Base-by-base conservation (phyloP, 2,329 filamentous ascomycete species). In the Alternaria ventricosa region DNA sequence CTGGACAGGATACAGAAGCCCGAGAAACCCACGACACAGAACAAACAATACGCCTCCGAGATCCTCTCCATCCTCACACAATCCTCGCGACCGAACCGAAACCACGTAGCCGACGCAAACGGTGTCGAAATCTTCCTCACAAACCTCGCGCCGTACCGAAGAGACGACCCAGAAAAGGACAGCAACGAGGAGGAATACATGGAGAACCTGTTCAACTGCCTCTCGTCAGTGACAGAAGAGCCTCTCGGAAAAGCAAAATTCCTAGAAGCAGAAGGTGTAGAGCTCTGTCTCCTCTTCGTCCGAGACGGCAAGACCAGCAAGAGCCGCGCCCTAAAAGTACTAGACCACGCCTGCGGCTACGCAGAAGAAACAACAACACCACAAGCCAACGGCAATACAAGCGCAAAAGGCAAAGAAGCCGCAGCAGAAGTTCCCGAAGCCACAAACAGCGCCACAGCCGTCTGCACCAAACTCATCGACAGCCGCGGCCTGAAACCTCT, bases 41-140 rank as follows among this genome's bases (percentile, higher is more conserved):
- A 99, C 78, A 97, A 96, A 78, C 95, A 97, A 78, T 99, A 98
- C 78, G 88, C 94, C 0, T 93, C 95, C 15, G 96, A 99, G 80
- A 88, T 98, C 8, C 84, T 99, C 3, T 94, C 95, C 12, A 96
- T 99, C 58, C 83, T 99, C 9, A 86, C 95, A 18, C 94, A 97
- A 78, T 89, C 89, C 2, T 93, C 92, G 4, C 68, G 86, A 0
- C 80, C 86, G 41, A 94, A 93, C 72, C 84, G 92, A 47, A 82
- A 82, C 22, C 86, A 85, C 50, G 83, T 97, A 6, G 87, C 88
- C 41, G 79, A 83, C 27, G 81, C 90, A 1, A 90, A 97, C 65
- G 91, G 92, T 0, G 85, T 96, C 8, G 95, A 99, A 72, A 79
- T 86, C 4, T 84, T 97, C 70, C 88, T 99, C 13, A 93, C 96